phyloP scores from a whole-genome alignment of 2,329 filamentous ascomycete genomes.

The Malbranchea zuffiana region DNA sequence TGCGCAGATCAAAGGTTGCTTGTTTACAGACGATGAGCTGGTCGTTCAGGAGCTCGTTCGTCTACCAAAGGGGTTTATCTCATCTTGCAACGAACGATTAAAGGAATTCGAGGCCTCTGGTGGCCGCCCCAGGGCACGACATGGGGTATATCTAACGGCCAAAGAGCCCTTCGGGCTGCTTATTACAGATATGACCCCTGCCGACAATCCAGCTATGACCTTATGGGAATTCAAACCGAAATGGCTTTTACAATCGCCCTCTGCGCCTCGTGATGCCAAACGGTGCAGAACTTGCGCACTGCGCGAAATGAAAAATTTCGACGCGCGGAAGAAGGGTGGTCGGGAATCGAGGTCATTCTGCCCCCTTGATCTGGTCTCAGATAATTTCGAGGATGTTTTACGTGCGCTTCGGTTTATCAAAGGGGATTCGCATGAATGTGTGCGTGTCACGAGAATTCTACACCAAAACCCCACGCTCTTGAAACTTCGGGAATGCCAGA shows the following conservation, averaged over 20 bases:
- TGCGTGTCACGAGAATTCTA: slow-evolving; percentile 25
- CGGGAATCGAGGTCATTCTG: slow-evolving; percentile 42
- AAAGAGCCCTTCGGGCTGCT: slow-evolving; percentile 55
- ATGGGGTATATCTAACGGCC: slow-evolving; percentile 42
- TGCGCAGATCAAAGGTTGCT: slow-evolving; percentile 38
- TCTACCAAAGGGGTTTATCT: slow-evolving; percentile 36
- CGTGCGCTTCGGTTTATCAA: slow-evolving; percentile 32
- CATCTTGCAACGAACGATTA: slow-evolving; percentile 45
- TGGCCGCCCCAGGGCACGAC: slow-evolving; percentile 39
- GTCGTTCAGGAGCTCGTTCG: slow-evolving; percentile 46
- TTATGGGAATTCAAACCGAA: slow-evolving; percentile 74
- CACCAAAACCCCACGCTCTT: slow-evolving; percentile 27
- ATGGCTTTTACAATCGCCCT: slow-evolving; percentile 67
- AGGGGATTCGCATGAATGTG: slow-evolving; percentile 24
- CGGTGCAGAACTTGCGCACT: slow-evolving; percentile 67
- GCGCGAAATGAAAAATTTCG: slow-evolving; percentile 38
- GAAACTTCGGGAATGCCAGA: slow-evolving; percentile 27
- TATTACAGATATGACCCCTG: slow-evolving; percentile 60
- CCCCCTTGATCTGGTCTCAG: slow-evolving; percentile 52
- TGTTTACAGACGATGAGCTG: slow-evolving; percentile 46
- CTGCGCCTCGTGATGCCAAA: slow-evolving; percentile 50
- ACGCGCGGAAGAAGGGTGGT: slow-evolving; percentile 22
- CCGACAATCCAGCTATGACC: slow-evolving; percentile 22
- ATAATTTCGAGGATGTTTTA: slow-evolving; percentile 34
- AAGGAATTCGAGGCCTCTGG: slow-evolving; percentile 36